Conservation (phyloP, 2,329 filamentous ascomycete genomes). For the Microsporum ferrugineum region DNA sequence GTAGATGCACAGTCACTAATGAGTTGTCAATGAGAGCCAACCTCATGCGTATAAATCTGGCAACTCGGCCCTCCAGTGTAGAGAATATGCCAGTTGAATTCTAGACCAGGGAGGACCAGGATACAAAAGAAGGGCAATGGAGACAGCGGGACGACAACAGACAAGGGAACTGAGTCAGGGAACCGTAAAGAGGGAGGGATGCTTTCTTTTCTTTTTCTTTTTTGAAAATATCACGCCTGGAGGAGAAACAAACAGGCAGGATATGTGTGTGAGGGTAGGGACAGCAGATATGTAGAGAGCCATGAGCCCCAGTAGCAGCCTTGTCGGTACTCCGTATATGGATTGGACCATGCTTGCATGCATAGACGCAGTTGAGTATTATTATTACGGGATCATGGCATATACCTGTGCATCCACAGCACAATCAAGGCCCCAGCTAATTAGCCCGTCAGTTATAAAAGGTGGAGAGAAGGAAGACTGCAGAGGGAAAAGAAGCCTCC, state of each 20-base stretch:
- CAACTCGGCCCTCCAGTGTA: neutral
- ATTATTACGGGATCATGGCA: constrained; percentile 2
- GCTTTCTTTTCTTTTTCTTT: no score
- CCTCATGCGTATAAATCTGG: neutral
- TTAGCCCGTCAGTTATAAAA: neutral
- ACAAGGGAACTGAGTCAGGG: neutral
- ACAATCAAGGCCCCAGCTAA: neutral
- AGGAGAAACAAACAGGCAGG: neutral
- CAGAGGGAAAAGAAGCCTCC: neutral
- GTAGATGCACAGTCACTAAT: neutral
- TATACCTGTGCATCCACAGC: constrained; percentile 2
- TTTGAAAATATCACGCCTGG: neutral
- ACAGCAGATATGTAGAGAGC: neutral
- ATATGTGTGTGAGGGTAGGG: neutral
- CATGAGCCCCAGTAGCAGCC: neutral
- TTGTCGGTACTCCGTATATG: neutral
- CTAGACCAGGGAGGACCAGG: neutral
- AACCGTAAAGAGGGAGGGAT: neutral
- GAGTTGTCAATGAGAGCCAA: neutral
- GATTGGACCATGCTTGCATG: neutral
- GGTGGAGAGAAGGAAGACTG: neutral
- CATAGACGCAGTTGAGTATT: constrained; percentile 3
- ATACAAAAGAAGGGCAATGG: neutral
- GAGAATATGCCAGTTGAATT: neutral
- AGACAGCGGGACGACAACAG: constrained; percentile 1